These are phyloP conservation scores for Coemansia sp. DNA, from an alignment of 371 early-diverging fungal genomes.

Conservation along the genomic window DNA sequence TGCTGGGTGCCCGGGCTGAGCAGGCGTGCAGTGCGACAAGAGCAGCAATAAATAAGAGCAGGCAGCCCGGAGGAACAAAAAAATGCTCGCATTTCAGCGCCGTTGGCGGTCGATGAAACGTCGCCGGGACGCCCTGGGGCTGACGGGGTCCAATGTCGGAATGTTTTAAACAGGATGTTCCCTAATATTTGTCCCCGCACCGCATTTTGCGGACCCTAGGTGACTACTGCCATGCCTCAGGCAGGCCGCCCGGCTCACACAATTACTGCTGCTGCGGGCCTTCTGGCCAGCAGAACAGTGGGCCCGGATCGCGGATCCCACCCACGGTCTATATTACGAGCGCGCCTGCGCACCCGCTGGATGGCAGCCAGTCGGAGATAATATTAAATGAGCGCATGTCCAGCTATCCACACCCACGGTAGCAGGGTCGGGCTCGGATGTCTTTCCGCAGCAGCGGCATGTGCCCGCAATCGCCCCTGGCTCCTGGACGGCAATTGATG, in stretches of 20 bases:
- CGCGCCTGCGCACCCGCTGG: no score
- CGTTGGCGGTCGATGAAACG: background rate
- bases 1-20: background rate
- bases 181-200: background rate
- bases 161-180: slow-evolving; percentile 1
- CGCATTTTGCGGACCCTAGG: background rate
- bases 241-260: background rate
- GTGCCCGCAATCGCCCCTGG: background rate
- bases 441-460: background rate
- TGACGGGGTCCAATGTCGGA: background rate
- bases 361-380: no score
- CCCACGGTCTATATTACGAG: background rate
- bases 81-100: background rate
- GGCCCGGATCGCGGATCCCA: background rate
- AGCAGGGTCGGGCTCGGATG: no score
- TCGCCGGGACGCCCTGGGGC: background rate
- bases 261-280: background rate
- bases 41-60: no score
- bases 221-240: background rate
- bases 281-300: background rate
- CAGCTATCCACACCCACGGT: background rate
- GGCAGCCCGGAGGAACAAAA: background rate
- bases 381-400: background rate
- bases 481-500: background rate
- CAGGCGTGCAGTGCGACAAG: no score